phyloP scores from a whole-genome alignment of 768 basidiomycete genomes.

The Coprinopsis strossmayeri region DNA sequence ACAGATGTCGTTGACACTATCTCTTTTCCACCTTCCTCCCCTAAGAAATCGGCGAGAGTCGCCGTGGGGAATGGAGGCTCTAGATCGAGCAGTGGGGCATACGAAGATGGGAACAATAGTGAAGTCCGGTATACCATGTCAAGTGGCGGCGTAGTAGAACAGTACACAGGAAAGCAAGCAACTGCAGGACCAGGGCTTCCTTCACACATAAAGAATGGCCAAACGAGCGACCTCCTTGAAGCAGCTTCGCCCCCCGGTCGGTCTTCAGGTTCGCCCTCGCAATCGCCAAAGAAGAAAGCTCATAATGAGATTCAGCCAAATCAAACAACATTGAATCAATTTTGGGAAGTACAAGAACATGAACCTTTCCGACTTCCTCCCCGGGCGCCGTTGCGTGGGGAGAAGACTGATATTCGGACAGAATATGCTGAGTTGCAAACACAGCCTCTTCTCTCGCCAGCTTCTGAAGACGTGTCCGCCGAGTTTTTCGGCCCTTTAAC shows the following conservation, averaged over 20 bases:
- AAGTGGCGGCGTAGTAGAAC: too few relatives aligned
- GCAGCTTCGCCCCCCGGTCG: neutral
- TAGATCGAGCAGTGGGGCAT: neutral
- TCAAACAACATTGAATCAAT: neutral
- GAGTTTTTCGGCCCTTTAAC: too few relatives aligned
- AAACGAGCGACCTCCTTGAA: neutral
- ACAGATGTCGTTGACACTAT: slow-evolving; percentile 9
- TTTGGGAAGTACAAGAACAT: neutral
- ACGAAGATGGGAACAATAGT: neutral
- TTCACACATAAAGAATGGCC: neutral
- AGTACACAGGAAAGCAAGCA: neutral
- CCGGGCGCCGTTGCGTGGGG: neutral
- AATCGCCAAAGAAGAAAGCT: neutral
- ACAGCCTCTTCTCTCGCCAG: too few relatives aligned
- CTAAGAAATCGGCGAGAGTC: neutral
- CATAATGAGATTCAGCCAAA: neutral
- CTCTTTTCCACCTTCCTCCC: neutral
- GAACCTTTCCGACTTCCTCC: neutral
- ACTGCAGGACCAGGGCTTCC: neutral
- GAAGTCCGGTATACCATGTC: too few relatives aligned
- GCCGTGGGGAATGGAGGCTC: too few relatives aligned
- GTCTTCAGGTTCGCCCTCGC: neutral
- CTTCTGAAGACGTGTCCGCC: too few relatives aligned
- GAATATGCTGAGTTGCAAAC: neutral
- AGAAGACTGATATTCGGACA: neutral